A percentile compares a stretch with the other conserved stretches of the same genome.
phyloP scores from a whole-genome alignment of 2,329 filamentous ascomycete species.

The Cladosporium sp. region DNA sequence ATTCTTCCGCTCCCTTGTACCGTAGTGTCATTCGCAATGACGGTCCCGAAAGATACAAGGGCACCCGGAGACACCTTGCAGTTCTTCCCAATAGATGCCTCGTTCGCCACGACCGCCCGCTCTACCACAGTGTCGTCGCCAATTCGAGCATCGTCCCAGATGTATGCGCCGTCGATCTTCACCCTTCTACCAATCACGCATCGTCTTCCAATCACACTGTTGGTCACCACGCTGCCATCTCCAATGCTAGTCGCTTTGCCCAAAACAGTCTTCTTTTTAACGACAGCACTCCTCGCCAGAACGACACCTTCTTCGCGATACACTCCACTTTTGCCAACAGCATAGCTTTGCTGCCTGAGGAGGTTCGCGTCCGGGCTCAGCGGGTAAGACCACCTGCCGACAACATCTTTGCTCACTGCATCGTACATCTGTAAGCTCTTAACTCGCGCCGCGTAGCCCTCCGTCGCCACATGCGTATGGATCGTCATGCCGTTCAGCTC shows the following conservation, averaged over 20 bases:
- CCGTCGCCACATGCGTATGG: slow-evolving; percentile 75
- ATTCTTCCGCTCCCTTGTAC: slow-evolving; percentile 40
- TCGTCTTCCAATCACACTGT: slow-evolving; percentile 74
- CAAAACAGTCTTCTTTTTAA: slow-evolving; percentile 65
- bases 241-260: slow-evolving; percentile 72
- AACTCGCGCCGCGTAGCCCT: slow-evolving; percentile 80
- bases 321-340: slow-evolving; percentile 60
- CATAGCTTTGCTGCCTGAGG: slow-evolving; percentile 69
- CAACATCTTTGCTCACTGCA: slow-evolving; percentile 77
- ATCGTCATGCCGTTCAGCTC: slow-evolving; percentile 97
- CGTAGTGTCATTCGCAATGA: slow-evolving; percentile 56
- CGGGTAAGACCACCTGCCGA: slow-evolving; percentile 81
- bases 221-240: slow-evolving; percentile 60
- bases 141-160: slow-evolving; percentile 80
- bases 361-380: slow-evolving; percentile 86
- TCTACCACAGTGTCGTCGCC: slow-evolving; percentile 66
- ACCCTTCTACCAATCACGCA: slow-evolving; percentile 86
- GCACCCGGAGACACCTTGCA: slow-evolving; percentile 65
- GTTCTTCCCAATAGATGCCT: slow-evolving; percentile 63
- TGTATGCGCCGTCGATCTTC: slow-evolving; percentile 67
- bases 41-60: slow-evolving; percentile 72
- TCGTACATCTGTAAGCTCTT: slow-evolving; percentile 86
- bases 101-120: slow-evolving; percentile 69
- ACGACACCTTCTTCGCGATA: slow-evolving; percentile 75
- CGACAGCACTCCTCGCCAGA: slow-evolving; percentile 63